A percentile compares a stretch with the other conserved stretches of the same genome.
Conservation (phyloP, 169 alveolate genomes). For the Theileria luwenshuni region DNA sequence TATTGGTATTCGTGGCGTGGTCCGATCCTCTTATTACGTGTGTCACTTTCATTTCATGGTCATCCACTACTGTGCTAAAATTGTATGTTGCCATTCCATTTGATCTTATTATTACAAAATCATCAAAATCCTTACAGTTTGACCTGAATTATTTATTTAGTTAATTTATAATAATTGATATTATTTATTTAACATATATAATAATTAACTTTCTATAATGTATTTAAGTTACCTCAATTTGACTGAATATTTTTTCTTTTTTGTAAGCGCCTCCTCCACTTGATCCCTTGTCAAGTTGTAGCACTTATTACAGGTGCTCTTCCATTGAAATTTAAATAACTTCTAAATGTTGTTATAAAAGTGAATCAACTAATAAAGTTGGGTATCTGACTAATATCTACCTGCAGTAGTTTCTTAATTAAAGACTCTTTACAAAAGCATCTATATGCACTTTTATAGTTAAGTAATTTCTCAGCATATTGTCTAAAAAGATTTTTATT, state of each 20-base stretch:
- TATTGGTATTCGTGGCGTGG: slow-evolving; percentile 75
- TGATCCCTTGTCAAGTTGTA: slow-evolving; percentile 17
- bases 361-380: slow-evolving; percentile 48
- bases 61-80: slow-evolving; percentile 82
- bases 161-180: not conserved
- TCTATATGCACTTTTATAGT: slow-evolving; percentile 72
- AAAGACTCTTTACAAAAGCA: slow-evolving; percentile 73
- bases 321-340: slow-evolving; percentile 11
- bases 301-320: slow-evolving; percentile 33
- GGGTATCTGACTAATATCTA: slow-evolving; percentile 44
- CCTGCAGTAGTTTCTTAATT: not conserved
- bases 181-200: too few species aligned
- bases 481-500: slow-evolving; percentile 41
- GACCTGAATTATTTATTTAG: slow-evolving; percentile 28
- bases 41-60: slow-evolving; percentile 74
- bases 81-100: slow-evolving; percentile 80
- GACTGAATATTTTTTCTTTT: slow-evolving; percentile 26
- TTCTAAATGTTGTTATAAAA: slow-evolving; percentile 11
- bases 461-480: slow-evolving; percentile 70
- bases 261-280: slow-evolving; percentile 5
- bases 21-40: slow-evolving; percentile 83
- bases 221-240: slow-evolving; percentile 24
- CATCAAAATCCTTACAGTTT: slow-evolving; percentile 61
- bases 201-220: slow-evolving; percentile 23
- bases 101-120: slow-evolving; percentile 73